These are phyloP conservation scores for Leishmania major DNA, from an alignment of 208 protist species.

Conservation along the genomic window DNA sequence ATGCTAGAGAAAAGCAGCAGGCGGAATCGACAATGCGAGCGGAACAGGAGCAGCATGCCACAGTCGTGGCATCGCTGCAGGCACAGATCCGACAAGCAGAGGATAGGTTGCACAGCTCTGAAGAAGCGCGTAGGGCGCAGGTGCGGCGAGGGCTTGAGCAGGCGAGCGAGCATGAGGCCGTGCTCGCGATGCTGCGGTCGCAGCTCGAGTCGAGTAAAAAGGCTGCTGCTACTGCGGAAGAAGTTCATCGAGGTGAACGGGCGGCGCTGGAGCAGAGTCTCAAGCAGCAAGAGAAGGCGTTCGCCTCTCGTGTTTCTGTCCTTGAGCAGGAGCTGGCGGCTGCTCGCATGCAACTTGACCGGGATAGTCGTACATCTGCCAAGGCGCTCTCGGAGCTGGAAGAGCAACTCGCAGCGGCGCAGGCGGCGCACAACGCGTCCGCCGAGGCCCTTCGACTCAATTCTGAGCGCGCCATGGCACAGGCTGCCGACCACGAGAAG, in stretches of 20 bases:
- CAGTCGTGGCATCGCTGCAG: not conserved
- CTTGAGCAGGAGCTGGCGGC: not conserved
- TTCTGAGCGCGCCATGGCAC: not conserved
- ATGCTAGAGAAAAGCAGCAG: not conserved
- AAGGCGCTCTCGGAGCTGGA: not conserved
- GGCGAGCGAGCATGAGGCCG: not conserved
- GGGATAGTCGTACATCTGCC: not conserved
- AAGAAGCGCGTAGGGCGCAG: conserved; percentile 6
- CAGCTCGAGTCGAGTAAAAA: conserved; percentile 10
- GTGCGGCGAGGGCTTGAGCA: not conserved
- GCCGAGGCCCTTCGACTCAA: not conserved
- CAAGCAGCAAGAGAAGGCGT: not conserved
- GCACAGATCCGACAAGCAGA: not conserved
- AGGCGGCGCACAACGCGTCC: not conserved
- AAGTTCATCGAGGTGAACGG: not conserved
- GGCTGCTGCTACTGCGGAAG: not conserved
- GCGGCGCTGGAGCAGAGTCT: not conserved
- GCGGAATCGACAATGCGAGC: not conserved
- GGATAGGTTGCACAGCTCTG: conserved; percentile 11
- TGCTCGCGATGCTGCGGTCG: conserved; percentile 1
- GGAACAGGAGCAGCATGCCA: not conserved
- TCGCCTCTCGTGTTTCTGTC: not conserved
- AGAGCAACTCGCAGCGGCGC: conserved; percentile 8
- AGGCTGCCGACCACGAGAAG: conserved; percentile 7
- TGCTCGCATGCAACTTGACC: not conserved